A percentile compares a stretch with the other conserved stretches of the same genome.
These are phyloP conservation scores for Yamadazyma aaseri DNA, from an alignment of 1,139 yeast species.

Conservation along the genomic window DNA sequence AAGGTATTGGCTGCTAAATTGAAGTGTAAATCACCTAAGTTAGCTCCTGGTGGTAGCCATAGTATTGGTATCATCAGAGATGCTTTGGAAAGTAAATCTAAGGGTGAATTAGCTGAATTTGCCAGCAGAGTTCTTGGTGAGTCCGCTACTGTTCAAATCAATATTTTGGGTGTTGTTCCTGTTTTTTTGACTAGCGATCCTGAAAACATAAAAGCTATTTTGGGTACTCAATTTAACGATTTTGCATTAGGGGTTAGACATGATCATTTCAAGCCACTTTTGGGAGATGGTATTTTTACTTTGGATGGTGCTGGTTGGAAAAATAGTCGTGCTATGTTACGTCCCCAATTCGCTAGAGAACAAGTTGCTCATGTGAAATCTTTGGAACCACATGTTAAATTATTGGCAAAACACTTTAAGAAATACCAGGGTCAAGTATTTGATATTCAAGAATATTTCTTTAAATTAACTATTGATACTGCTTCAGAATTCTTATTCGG, in stretches of 20 bases:
- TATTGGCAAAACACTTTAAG: conserved; percentile 32
- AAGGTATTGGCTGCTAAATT: conserved; percentile 51
- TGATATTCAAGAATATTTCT: conserved; percentile 51
- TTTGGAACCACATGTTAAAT: conserved; percentile 48
- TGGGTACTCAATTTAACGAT: conserved; percentile 49
- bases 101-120: conserved; percentile 27
- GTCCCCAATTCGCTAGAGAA: conserved; percentile 59
- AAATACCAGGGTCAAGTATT: conserved; percentile 29
- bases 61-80: conserved; percentile 18
- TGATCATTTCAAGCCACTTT: conserved; percentile 37
- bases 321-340: conserved; percentile 54
- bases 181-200: conserved; percentile 33
- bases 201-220: conserved; percentile 39
- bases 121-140: conserved; percentile 15
- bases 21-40: conserved; percentile 50
- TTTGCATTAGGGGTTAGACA: conserved; percentile 52
- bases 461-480: conserved; percentile 53
- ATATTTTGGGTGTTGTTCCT: conserved; percentile 48
- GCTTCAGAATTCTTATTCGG: conserved; percentile 63
- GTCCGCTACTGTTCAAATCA: conserved; percentile 23
- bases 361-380: conserved; percentile 50
- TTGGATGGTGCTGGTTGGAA: conserved; percentile 58
- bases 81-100: conserved; percentile 19
- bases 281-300: conserved; percentile 61
- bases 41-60: conserved; percentile 24